These are phyloP conservation scores for Amanita inopinata DNA, from an alignment of 768 basidiomycete species.

Conservation along the genomic window DNA sequence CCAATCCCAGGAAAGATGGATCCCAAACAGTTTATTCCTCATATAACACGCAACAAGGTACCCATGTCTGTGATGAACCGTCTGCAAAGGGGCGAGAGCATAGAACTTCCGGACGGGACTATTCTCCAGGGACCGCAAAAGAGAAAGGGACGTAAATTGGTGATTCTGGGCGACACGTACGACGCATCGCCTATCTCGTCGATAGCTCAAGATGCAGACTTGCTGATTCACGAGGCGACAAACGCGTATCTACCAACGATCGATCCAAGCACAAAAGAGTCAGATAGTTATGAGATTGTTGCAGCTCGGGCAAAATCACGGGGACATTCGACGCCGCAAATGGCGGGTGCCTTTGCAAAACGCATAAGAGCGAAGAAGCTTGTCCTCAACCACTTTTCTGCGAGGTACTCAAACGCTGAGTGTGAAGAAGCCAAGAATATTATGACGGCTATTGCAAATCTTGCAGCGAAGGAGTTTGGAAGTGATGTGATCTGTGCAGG, in stretches of 20 bases:
- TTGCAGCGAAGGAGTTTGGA: slow-evolving; percentile 47
- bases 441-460: slow-evolving; percentile 52
- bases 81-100: slow-evolving; percentile 53
- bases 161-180: slow-evolving; percentile 78
- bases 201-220: slow-evolving; percentile 54
- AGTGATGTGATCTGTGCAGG: slow-evolving; percentile 59
- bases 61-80: slow-evolving; percentile 58
- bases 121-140: slow-evolving; percentile 56
- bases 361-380: slow-evolving; percentile 50
- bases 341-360: slow-evolving; percentile 78
- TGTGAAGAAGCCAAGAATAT: slow-evolving; percentile 36
- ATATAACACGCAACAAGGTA: slow-evolving; percentile 59
- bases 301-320: slow-evolving; percentile 57
- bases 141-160: slow-evolving; percentile 64
- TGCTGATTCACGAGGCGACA: slow-evolving; percentile 84
- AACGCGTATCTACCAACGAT: slow-evolving; percentile 72
- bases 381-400: slow-evolving; percentile 79
- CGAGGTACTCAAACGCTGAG: slow-evolving; percentile 66
- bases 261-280: slow-evolving; percentile 46
- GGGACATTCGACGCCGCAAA: slow-evolving; percentile 88
- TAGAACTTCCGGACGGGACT: slow-evolving; percentile 65
- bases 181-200: slow-evolving; percentile 60
- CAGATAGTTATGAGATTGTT: slow-evolving; percentile 53
- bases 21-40: slow-evolving; percentile 54
- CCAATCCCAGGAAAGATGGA: slow-evolving; percentile 73